Conservation (phyloP, 805 yeast species). For the Metschnikowia dekortorum region DNA sequence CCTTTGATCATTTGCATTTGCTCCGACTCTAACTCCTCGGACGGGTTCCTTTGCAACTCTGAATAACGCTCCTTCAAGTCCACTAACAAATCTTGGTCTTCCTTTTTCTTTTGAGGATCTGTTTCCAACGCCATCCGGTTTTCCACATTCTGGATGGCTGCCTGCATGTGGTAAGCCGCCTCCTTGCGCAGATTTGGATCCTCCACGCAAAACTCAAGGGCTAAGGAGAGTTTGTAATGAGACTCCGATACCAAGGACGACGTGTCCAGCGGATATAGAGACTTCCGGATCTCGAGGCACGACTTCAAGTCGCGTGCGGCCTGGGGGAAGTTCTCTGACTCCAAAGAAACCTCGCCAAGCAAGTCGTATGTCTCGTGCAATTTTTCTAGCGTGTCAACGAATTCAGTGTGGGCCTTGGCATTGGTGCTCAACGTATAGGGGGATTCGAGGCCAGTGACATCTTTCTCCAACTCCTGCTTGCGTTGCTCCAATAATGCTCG, state of each 20-base stretch:
- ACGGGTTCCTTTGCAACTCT: conserved; percentile 52
- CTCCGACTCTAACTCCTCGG: conserved; percentile 44
- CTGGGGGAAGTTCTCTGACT: conserved; percentile 80
- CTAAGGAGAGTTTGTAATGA: conserved; percentile 74
- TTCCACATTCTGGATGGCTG: conserved; percentile 46
- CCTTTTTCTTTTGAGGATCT: conserved; percentile 39
- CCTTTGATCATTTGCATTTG: conserved; percentile 54
- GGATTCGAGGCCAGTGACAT: not conserved
- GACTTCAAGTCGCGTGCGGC: conserved; percentile 65
- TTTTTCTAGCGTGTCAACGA: conserved; percentile 41
- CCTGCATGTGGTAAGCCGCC: conserved; percentile 52
- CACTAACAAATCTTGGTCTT: conserved; percentile 44
- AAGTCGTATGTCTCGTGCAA: conserved; percentile 73
- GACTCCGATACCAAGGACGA: conserved; percentile 69
- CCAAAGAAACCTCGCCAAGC: conserved; percentile 86
- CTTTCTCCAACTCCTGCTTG: conserved; percentile 22
- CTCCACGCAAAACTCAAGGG: conserved; percentile 66
- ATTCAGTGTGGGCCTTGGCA: conserved; percentile 30
- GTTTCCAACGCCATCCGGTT: conserved; percentile 32
- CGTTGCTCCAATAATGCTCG: conserved; percentile 57
- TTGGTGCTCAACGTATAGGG: conserved; percentile 32
- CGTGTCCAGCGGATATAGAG: conserved; percentile 44
- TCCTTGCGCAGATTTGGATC: conserved; percentile 41
- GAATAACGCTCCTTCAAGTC: conserved; percentile 54
- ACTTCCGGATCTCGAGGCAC: conserved; percentile 50